A percentile compares a stretch with the other conserved stretches of the same genome.
Evolutionary conservation across 2,329 filamentous ascomycete genomes (phyloP).

Genomic region (Penicillium verrucosum): DNA sequence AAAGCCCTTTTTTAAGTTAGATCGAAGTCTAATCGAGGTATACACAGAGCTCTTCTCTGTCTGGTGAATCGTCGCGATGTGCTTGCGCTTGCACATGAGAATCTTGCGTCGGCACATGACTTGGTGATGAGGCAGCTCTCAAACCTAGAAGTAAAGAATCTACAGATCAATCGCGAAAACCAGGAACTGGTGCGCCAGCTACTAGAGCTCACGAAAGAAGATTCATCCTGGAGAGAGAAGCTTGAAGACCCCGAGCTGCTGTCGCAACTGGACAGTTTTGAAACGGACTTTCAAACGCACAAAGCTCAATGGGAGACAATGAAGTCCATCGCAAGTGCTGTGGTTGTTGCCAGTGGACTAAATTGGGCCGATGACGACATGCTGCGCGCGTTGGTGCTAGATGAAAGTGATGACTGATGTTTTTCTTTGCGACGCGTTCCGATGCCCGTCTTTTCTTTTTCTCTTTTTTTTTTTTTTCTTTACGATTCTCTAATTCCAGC

Average conservation of each 20-base stretch:
- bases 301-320: constrained; percentile 69
- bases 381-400: constrained; percentile 69
- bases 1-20: background rate
- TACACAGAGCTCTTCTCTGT: constrained; percentile 61
- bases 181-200: constrained; percentile 61
- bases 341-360: constrained; percentile 76
- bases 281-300: constrained; percentile 59
- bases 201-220: constrained; percentile 59
- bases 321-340: constrained; percentile 73
- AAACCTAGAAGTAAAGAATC: constrained; percentile 56
- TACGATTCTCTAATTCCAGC: background rate
- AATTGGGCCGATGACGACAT: constrained; percentile 72
- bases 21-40: constrained; percentile 10
- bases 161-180: constrained; percentile 59
- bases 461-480: background rate
- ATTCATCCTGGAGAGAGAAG: constrained; percentile 51
- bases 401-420: constrained; percentile 55
- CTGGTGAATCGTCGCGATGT: constrained; percentile 65
- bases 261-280: constrained; percentile 56
- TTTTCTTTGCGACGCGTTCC: constrained; percentile 1
- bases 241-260: constrained; percentile 53
- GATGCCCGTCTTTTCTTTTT: background rate
- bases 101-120: constrained; percentile 54
- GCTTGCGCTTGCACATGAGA: constrained; percentile 61
- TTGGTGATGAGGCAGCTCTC: constrained; percentile 54